Conservation (phyloP, 192 early-diverging fungal species). For the Neocallimastix lanati region DNA sequence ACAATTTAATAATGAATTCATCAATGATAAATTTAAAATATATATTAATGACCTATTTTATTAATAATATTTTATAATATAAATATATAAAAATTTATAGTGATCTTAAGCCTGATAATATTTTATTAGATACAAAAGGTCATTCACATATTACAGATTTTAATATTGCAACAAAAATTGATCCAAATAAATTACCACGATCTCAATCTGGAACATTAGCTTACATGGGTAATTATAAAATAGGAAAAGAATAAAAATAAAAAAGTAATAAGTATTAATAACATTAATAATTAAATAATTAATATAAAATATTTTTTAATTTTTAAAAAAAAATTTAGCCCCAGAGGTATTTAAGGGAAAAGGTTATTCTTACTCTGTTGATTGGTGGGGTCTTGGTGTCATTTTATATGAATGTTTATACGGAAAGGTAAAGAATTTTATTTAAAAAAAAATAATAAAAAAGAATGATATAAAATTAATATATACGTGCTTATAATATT, state of each 20-base stretch:
- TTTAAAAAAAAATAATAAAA: too few species aligned
- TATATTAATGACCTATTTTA: too few species aligned
- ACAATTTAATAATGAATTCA: too few species aligned
- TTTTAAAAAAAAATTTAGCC: too few species aligned
- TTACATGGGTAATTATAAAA: constrained; percentile 17
- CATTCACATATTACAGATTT: constrained; percentile 83
- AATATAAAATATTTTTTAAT: too few species aligned
- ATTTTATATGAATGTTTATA: not conserved
- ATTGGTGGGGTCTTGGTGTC: not conserved
- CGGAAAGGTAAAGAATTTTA: not conserved
- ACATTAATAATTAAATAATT: too few species aligned
- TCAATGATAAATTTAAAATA: too few species aligned
- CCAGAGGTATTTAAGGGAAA: not conserved
- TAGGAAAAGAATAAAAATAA: constrained; percentile 4
- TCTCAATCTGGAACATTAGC: constrained; percentile 1
- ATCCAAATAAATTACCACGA: not conserved
- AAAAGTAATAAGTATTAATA: too few species aligned
- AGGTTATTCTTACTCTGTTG: not conserved
- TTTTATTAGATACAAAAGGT: constrained; percentile 57
- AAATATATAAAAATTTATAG: too few species aligned
- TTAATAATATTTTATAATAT: too few species aligned
- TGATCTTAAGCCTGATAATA: not conserved
- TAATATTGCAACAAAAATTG: constrained; percentile 11
- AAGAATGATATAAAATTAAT: not conserved
- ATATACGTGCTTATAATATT: too few species aligned